These are phyloP conservation scores for Secale cereale DNA, from an alignment of 176 grass and related monocot species.

Conservation along the genomic window DNA sequence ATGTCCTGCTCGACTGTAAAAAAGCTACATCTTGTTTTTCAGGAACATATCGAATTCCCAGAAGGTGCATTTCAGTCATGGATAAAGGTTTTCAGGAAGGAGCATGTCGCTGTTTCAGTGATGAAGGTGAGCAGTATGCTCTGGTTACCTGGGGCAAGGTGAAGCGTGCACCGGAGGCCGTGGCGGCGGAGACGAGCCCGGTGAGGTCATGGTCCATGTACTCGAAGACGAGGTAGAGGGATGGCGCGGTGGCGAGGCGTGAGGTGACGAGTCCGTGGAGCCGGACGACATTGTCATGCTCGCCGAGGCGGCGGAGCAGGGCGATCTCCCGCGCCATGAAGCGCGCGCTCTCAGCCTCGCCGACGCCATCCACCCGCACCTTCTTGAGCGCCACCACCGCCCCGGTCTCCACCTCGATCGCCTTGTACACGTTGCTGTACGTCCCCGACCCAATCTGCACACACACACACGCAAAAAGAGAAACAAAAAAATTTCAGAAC, in stretches of 20 bases:
- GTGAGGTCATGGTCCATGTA: constrained; percentile 99
- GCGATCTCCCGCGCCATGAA: constrained; percentile 96
- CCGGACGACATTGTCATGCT: constrained; percentile 65
- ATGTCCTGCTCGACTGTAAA: too few species aligned
- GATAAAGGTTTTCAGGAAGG: background rate
- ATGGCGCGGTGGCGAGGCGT: constrained; percentile 66
- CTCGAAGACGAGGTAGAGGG: constrained; percentile 91
- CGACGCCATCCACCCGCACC: constrained; percentile 68
- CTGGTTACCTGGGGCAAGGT: constrained; percentile 90
- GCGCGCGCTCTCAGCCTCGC: constrained; percentile 55
- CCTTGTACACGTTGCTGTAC: constrained; percentile 99
- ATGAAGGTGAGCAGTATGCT: too few species aligned
- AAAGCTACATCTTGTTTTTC: too few species aligned
- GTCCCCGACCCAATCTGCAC: constrained; percentile 93
- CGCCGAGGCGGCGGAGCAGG: constrained; percentile 70
- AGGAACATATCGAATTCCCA: too few species aligned
- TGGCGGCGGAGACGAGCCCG: constrained; percentile 46
- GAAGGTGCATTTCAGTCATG: too few species aligned
- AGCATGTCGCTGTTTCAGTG: background rate
- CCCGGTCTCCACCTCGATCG: constrained; percentile 62
- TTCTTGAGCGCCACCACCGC: constrained; percentile 92
- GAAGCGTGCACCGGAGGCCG: constrained; percentile 47
- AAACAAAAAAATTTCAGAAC: background rate
- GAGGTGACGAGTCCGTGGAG: constrained; percentile 83
- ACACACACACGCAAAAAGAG: background rate